phyloP scores from a whole-genome alignment of 1,139 yeast genomes.

The Yamadazyma aaseri region DNA sequence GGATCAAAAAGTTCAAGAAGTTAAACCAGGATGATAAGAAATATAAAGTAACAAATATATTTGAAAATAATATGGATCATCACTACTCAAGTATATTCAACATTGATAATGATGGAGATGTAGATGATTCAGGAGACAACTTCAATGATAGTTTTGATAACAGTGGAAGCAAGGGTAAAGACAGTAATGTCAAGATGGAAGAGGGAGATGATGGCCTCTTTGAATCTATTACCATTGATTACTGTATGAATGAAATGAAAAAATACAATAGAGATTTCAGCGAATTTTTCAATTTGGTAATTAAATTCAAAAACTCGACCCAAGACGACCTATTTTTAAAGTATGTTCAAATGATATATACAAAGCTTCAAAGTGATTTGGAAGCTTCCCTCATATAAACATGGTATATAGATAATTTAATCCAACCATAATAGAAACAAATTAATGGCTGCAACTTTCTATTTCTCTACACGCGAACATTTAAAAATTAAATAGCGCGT shows the following conservation, averaged over 20 bases:
- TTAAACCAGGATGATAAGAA: slow-evolving; percentile 1
- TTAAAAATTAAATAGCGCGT: no score
- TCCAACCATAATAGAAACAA: no score
- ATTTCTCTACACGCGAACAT: no score
- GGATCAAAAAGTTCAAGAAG: slow-evolving; percentile 19
- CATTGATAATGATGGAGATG: slow-evolving; percentile 13
- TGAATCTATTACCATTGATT: slow-evolving; percentile 13
- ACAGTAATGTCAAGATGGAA: no score
- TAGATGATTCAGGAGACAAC: slow-evolving; percentile 9
- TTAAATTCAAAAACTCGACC: slow-evolving; percentile 5
- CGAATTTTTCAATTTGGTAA: slow-evolving; percentile 8
- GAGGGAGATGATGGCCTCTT: slow-evolving; percentile 13
- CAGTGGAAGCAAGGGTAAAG: no score
- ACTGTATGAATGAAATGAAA: slow-evolving; percentile 11
- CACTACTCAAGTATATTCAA: slow-evolving; percentile 23
- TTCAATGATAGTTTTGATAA: slow-evolving; percentile 1
- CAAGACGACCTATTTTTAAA: slow-evolving; percentile 9
- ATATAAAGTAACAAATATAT: slow-evolving; percentile 6
- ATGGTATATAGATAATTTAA: no score
- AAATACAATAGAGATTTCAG: slow-evolving; percentile 11
- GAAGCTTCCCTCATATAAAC: no score
- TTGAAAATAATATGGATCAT: slow-evolving; percentile 15
- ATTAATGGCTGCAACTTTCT: no score
- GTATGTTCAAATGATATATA: slow-evolving; percentile 13
- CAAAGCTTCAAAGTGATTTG: slow-evolving; percentile 14